Conservation (phyloP, 148 eudicot genomes). For the Rhododendron molle region DNA sequence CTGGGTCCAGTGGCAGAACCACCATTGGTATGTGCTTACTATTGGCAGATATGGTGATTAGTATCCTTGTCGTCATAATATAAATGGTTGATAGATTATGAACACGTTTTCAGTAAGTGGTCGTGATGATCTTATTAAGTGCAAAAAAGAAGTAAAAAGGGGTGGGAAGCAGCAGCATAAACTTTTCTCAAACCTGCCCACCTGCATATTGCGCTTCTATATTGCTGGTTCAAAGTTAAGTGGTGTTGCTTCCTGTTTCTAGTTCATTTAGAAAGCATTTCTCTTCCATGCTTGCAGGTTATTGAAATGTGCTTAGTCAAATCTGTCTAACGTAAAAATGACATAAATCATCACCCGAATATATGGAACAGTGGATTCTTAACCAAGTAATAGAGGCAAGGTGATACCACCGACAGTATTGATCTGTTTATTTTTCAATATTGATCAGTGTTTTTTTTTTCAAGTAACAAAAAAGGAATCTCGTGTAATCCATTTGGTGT, state of each 20-base stretch:
- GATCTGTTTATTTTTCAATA: background rate
- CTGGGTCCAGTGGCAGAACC: constrained; percentile 77
- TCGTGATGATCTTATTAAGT: background rate
- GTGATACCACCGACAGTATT: background rate
- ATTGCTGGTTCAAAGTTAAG: background rate
- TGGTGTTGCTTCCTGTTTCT: background rate
- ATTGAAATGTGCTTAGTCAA: background rate
- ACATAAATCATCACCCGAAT: background rate
- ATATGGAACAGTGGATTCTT: background rate
- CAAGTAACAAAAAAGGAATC: background rate
- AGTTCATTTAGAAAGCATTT: background rate
- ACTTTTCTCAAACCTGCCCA: background rate
- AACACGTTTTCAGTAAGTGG: background rate
- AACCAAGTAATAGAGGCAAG: background rate
- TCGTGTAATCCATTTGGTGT: background rate
- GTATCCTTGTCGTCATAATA: background rate
- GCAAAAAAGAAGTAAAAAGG: background rate
- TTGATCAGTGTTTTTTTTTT: no score
- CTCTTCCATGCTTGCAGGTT: background rate
- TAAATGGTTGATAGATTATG: background rate
- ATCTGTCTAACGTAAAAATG: background rate
- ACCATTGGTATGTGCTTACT: constrained; percentile 61
- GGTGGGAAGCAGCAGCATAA: background rate
- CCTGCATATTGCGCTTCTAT: background rate
- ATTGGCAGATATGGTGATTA: background rate